Percentiles rank a stretch among this genome's conserved stretches.
These are phyloP conservation scores for Tulasnella calospora DNA, from an alignment of 768 basidiomycete species.

Conservation along the genomic window DNA sequence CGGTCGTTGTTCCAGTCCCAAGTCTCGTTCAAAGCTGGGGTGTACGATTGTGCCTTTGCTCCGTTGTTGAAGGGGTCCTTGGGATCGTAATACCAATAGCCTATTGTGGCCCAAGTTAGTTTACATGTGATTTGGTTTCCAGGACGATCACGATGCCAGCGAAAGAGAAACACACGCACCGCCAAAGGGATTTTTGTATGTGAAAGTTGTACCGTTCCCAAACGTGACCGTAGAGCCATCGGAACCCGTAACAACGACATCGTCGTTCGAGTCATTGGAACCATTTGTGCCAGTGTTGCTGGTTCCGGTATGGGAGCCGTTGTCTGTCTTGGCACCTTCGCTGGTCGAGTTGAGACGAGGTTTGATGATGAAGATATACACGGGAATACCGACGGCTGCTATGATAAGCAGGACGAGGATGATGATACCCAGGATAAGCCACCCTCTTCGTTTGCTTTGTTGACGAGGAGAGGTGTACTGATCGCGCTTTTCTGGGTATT, in stretches of 20 bases:
- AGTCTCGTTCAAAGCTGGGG: constrained; percentile 66
- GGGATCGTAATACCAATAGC: constrained; percentile 49
- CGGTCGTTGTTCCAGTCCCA: constrained; percentile 67
- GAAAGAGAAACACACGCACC: constrained; percentile 36
- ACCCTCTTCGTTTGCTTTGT: constrained; percentile 1
- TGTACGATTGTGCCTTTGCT: constrained; percentile 73
- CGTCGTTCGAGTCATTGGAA: neutral
- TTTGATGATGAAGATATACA: constrained; percentile 31
- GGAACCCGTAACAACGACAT: constrained; percentile 46
- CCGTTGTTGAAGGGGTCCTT: constrained; percentile 69
- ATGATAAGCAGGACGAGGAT: constrained; percentile 26
- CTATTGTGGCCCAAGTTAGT: neutral
- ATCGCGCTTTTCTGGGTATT: constrained; percentile 19
- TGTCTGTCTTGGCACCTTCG: constrained; percentile 8
- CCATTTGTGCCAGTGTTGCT: constrained; percentile 32
- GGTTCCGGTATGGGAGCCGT: constrained; percentile 15
- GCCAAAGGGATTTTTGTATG: constrained; percentile 71
- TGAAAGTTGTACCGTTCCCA: constrained; percentile 66
- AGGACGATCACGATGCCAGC: constrained; percentile 37
- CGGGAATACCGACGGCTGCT: constrained; percentile 30
- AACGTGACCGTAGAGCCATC: constrained; percentile 63
- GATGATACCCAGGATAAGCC: constrained; percentile 12
- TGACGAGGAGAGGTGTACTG: constrained; percentile 20
- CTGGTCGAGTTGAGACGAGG: constrained; percentile 20
- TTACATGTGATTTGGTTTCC: neutral